A percentile compares a stretch with the other conserved stretches of the same genome.
These are phyloP conservation scores for Puccinia sorghi DNA, from an alignment of 1,284 basidiomycete species.

Conservation along the genomic window DNA sequence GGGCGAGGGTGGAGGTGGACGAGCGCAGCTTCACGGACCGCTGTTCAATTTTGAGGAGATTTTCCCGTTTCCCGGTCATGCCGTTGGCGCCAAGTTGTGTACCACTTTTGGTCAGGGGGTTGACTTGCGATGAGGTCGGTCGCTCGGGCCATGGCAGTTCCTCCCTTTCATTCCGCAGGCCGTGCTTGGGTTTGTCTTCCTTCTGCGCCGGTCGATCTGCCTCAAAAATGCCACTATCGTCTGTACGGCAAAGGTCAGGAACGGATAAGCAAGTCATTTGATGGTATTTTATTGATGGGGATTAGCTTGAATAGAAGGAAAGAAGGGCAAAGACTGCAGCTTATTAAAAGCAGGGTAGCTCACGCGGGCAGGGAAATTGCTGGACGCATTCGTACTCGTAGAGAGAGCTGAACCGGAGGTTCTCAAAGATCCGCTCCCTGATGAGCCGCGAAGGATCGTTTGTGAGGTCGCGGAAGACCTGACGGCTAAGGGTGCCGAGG, in stretches of 20 bases:
- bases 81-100: neutral
- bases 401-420: conserved; percentile 5
- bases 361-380: neutral
- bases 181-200: no score
- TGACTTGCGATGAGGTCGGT: neutral
- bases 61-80: no score
- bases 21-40: neutral
- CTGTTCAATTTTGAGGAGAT: neutral
- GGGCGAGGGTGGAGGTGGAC: neutral
- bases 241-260: neutral
- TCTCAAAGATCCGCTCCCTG: conserved; percentile 2
- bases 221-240: no score
- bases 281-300: neutral
- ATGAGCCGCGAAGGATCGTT: conserved; percentile 20
- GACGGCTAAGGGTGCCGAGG: conserved; percentile 5
- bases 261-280: neutral
- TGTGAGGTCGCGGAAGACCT: conserved; percentile 1
- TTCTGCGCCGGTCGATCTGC: neutral
- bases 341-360: neutral
- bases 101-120: neutral
- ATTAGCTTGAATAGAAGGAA: no score
- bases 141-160: no score
- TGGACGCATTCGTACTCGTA: neutral
- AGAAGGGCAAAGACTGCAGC: neutral
- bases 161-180: no score